Evolutionary conservation across 495 filamentous ascomycete species (phyloP), one percentile per base, ranked within the genome.

Genomic region (Tuber microsphaerosporum): DNA sequence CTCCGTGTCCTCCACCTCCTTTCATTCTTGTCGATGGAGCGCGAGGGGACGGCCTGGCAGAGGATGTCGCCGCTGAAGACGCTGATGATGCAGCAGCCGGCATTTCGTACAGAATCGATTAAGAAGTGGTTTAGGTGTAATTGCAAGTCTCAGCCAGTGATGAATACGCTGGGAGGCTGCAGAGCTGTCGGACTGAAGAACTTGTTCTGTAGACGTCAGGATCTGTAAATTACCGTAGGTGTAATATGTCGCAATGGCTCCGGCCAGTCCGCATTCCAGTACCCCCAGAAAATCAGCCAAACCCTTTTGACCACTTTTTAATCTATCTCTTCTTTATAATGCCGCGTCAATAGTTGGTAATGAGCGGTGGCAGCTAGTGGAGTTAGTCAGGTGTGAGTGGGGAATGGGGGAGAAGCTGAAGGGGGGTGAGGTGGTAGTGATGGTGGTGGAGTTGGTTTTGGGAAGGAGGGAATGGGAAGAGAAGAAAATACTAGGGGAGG

Each of bases 21-120:
- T 81, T 83, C 79, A 81, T 82, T 83, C 81, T 75, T 37, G 81
- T 81, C 17, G 81, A 83, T n/a, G 81, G 79, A 71, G 81, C 81
- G 75, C 81, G 82, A 75, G 81, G 81, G 72, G 81, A 83, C 31
- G 81, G 81, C 56, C 78, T 74, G 74, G 76, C 77, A 72, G 75
- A 80, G 41, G 84, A 82, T 71, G 83, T 82, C 34, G 76, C 81
- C 73, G 81, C 79, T n/a, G 81, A 82, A 71, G 81, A 83, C 43
- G 81, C 75, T 76, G 83, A 81, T 45, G 77, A 81, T 51, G 77
- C 73, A 34, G 74, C 73, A 74, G 82, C 77, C 48, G 81, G 75
- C 79, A 78, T 81, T 76, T 74, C 68, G n/a, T 26, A 31, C 51
- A 61, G n/a, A 34, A 9, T 37, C 37, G 71, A 51, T 69, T 37